These are phyloP conservation scores for Lepidium sativum DNA, from an alignment of 345 rosid species.

Conservation along the genomic window DNA sequence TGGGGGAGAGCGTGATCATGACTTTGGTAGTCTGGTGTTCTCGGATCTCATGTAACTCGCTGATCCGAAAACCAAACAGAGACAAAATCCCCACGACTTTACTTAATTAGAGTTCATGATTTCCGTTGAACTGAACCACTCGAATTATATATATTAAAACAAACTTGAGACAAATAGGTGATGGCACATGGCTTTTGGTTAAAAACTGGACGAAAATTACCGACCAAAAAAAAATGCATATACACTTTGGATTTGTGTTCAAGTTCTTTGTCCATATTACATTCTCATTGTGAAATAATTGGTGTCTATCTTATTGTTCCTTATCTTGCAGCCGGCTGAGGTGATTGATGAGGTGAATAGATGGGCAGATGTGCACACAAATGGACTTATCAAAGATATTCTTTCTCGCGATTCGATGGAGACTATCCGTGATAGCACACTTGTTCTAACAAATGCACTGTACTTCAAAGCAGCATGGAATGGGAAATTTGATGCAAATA, in stretches of 20 bases:
- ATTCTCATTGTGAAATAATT: neutral
- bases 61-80: too few relatives aligned
- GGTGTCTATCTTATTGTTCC: neutral
- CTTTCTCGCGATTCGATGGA: constrained; percentile 46
- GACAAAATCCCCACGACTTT: too few relatives aligned
- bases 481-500: constrained; percentile 36
- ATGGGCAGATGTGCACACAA: constrained; percentile 55
- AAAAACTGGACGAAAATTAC: too few relatives aligned
- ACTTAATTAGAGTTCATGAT: too few relatives aligned
- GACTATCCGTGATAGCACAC: constrained; percentile 20
- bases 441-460: constrained; percentile 56
- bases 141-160: too few relatives aligned
- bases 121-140: too few relatives aligned
- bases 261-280: neutral
- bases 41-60: too few relatives aligned
- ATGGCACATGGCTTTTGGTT: too few relatives aligned
- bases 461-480: constrained; percentile 72
- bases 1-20: too few relatives aligned
- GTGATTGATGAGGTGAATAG: constrained; percentile 40
- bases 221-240: too few relatives aligned
- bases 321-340: constrained; percentile 40
- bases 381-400: constrained; percentile 53
- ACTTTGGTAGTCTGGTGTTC: too few relatives aligned
- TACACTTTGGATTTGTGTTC: neutral
- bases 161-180: too few relatives aligned